Evolutionary conservation across 352 stramenopile genomes (phyloP).

Genomic region (Globisporangium okanoganense): DNA sequence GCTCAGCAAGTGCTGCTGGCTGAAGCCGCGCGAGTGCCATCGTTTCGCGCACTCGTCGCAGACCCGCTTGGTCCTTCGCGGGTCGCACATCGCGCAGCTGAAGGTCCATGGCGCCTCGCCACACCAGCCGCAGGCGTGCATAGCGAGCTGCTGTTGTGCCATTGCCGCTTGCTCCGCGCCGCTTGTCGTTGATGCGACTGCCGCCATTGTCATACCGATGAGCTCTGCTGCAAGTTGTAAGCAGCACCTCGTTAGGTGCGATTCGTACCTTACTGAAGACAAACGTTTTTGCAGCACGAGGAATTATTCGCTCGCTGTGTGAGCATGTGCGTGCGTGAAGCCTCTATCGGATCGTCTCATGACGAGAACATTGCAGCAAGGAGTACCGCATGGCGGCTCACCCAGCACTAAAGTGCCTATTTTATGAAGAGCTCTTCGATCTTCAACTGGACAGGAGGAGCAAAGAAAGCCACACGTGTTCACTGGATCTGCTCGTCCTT

Average conservation of each 20-base stretch:
- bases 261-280: not conserved
- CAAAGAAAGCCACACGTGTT: constrained; percentile 5
- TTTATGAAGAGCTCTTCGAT: not conserved
- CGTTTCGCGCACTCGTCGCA: constrained; percentile 26
- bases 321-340: not conserved
- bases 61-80: constrained; percentile 22
- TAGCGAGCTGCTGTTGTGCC: constrained; percentile 2
- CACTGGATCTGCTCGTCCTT: not conserved
- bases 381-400: no score
- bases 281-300: no score
- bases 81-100: constrained; percentile 31
- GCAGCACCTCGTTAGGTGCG: not conserved
- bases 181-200: not conserved
- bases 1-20: constrained; percentile 23
- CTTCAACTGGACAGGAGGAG: constrained; percentile 4
- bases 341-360: no score
- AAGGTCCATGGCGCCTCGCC: constrained; percentile 29
- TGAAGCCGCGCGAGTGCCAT: constrained; percentile 40
- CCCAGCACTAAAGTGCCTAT: no score
- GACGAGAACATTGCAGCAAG: no score
- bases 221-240: no score
- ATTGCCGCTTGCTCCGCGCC: not conserved
- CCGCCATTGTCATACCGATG: no score
- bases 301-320: not conserved
- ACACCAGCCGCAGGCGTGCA: constrained; percentile 29